phyloP scores from a whole-genome alignment of 441 rosid species.

The Mallotus japonicus region DNA sequence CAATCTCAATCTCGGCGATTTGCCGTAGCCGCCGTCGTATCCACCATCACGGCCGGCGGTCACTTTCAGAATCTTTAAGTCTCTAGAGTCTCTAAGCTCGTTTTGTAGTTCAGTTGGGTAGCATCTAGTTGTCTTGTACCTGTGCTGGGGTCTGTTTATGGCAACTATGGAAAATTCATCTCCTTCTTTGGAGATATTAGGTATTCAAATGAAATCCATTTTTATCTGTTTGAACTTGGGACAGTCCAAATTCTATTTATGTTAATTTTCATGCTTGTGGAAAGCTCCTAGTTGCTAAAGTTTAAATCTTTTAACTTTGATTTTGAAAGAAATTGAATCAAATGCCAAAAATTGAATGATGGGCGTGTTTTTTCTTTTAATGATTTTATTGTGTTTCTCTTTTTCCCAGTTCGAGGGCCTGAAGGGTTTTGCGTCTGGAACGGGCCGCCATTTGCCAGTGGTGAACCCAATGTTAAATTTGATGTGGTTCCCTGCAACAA shows the following conservation, averaged over 20 bases:
- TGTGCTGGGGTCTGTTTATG: constrained; percentile 20
- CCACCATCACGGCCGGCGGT: too few relatives aligned
- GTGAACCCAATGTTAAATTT: constrained; percentile 56
- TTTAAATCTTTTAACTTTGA: neutral
- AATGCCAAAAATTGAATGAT: neutral
- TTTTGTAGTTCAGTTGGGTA: constrained; percentile 5
- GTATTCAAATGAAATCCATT: constrained; percentile 28
- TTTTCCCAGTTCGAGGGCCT: constrained; percentile 59
- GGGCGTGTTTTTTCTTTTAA: constrained; percentile 8
- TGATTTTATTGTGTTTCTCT: neutral
- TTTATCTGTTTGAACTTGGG: neutral
- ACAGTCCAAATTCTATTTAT: neutral
- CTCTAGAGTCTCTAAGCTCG: neutral
- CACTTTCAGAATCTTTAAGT: too few relatives aligned
- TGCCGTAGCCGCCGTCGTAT: too few relatives aligned
- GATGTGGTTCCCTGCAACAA: constrained; percentile 60
- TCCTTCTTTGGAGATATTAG: constrained; percentile 66
- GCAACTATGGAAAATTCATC: constrained; percentile 34
- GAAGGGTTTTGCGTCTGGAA: constrained; percentile 74
- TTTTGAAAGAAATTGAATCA: neutral
- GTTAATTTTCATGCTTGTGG: neutral
- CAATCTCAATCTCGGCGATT: too few relatives aligned
- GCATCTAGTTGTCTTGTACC: neutral
- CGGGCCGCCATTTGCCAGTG: constrained; percentile 72
- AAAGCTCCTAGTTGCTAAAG: neutral